Conservation (phyloP, 345 rosid genomes). For the Kernera saxatilis region DNA sequence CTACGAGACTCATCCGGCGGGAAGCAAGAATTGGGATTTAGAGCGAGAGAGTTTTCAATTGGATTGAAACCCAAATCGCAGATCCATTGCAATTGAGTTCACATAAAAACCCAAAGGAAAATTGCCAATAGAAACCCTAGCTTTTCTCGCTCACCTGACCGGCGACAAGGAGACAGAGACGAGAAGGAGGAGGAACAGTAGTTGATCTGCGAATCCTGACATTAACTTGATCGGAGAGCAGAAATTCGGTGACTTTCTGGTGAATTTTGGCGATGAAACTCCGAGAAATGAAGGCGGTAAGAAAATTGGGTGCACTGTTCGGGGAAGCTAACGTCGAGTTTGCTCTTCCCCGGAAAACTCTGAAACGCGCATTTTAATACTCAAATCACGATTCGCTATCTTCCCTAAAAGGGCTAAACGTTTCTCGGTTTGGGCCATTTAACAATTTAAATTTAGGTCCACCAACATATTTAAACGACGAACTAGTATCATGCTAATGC, state of each 20-base stretch:
- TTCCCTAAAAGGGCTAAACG: no score
- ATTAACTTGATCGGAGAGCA: slow-evolving; percentile 9
- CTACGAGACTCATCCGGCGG: neutral
- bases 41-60: neutral
- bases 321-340: neutral
- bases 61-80: neutral
- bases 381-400: neutral
- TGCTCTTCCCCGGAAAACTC: neutral
- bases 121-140: neutral
- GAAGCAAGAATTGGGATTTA: neutral
- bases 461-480: neutral
- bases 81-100: neutral
- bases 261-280: neutral
- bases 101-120: neutral
- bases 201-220: neutral
- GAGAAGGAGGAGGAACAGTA: slow-evolving; percentile 5
- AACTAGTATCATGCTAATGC: no score
- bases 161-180: neutral
- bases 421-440: neutral
- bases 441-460: neutral
- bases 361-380: slow-evolving; percentile 3
- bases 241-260: neutral
- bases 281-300: neutral
- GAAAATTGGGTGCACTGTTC: neutral
- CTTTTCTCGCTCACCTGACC: slow-evolving; percentile 18